Evolutionary conservation across 805 yeast genomes (phyloP).

Genomic region (Nakazawaea anatomiae): DNA sequence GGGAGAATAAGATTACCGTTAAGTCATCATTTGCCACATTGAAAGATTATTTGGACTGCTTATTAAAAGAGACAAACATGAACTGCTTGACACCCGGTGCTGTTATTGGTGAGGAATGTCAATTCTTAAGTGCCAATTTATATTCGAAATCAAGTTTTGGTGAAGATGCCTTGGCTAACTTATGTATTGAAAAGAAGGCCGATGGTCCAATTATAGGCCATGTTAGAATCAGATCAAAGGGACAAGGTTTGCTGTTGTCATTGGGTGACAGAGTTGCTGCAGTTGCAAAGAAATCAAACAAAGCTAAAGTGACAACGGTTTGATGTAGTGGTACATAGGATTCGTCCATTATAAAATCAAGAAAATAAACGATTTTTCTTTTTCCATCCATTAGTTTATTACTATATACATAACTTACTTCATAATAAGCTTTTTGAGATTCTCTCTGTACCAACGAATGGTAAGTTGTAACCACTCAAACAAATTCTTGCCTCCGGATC

Average conservation of each 20-base stretch:
- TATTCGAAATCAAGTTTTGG: constrained; percentile 93
- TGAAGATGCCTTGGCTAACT: constrained; percentile 94
- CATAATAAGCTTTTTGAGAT: constrained; percentile 21
- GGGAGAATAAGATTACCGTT: constrained; percentile 97
- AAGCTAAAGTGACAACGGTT: constrained; percentile 27
- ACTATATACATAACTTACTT: neutral
- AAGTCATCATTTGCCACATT: constrained; percentile 61
- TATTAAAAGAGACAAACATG: constrained; percentile 87
- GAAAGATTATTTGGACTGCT: constrained; percentile 69
- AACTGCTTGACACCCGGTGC: constrained; percentile 89
- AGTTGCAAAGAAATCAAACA: constrained; percentile 56
- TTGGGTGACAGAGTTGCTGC: constrained; percentile 92
- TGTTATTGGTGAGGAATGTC: constrained; percentile 82
- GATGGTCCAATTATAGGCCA: constrained; percentile 83
- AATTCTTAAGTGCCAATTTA: constrained; percentile 88
- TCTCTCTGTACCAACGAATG: constrained; percentile 56
- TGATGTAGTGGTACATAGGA: constrained; percentile 3
- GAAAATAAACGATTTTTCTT: neutral
- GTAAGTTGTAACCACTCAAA: constrained; percentile 76
- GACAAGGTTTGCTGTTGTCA: constrained; percentile 93
- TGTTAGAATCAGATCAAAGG: constrained; percentile 93
- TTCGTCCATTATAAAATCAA: too few species aligned
- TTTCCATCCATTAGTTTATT: neutral
- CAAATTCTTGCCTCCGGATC: constrained; percentile 86
- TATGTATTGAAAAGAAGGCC: constrained; percentile 80